Evolutionary conservation across 768 basidiomycete species (phyloP).

Genomic region (Boletus sp.): DNA sequence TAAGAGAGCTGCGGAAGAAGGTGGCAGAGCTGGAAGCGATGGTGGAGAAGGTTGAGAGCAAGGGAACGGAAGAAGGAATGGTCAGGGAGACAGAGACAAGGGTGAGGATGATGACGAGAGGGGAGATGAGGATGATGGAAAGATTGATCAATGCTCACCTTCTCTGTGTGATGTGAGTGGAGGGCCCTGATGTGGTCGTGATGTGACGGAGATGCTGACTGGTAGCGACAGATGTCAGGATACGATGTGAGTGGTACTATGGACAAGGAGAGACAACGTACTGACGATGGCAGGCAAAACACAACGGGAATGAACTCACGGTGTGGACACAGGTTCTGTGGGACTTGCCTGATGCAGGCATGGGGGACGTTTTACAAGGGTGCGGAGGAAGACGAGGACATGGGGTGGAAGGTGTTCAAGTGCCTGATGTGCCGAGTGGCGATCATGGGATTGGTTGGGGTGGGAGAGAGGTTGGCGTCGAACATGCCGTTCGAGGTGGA

Average conservation of each 20-base stretch:
- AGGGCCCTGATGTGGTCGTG: not conserved
- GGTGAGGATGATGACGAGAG: not conserved
- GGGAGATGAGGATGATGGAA: not conserved
- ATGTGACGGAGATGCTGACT: no score
- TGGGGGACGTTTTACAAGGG: not conserved
- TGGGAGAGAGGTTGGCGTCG: not conserved
- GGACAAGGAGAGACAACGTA: not conserved
- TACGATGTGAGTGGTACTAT: not conserved
- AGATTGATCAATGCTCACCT: not conserved
- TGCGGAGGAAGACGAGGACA: no score
- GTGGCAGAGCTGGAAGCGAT: no score
- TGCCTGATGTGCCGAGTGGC: no score
- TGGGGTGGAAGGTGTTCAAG: no score
- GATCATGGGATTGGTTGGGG: no score
- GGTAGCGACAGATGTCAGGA: not conserved
- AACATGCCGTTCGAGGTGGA: not conserved
- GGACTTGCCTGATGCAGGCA: not conserved
- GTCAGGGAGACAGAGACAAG: no score
- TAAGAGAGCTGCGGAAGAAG: no score
- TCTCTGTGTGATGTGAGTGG: not conserved
- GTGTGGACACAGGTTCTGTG: not conserved
- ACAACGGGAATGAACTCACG: not conserved
- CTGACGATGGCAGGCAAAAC: not conserved
- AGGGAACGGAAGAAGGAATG: no score
- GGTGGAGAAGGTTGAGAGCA: no score